A percentile compares a stretch with the other conserved stretches of the same genome.
phyloP scores from a whole-genome alignment of 331 rosid genomes.

The Malus hybrid region DNA sequence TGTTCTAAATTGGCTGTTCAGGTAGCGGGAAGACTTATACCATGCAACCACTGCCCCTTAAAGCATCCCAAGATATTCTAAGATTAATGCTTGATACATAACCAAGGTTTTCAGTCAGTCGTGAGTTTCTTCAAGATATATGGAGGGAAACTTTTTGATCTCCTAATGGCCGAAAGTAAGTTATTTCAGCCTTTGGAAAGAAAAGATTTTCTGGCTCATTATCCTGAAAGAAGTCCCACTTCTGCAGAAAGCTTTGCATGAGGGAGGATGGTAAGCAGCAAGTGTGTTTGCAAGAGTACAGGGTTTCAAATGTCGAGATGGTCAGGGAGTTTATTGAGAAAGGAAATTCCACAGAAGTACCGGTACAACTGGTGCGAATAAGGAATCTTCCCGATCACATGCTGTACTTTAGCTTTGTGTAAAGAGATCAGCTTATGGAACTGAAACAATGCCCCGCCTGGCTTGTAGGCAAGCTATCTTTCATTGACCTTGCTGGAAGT shows the following conservation, averaged over 20 bases:
- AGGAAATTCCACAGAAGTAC: constrained; percentile 70
- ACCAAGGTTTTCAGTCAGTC: constrained; percentile 62
- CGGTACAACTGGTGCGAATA: constrained; percentile 37
- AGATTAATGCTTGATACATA: constrained; percentile 52
- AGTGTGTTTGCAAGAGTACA: constrained; percentile 81
- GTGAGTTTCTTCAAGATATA: constrained; percentile 86
- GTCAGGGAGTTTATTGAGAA: constrained; percentile 63
- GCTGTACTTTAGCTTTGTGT: constrained; percentile 82
- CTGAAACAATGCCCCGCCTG: constrained; percentile 59
- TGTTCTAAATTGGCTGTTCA: constrained; percentile 14
- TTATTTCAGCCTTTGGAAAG: constrained; percentile 4
- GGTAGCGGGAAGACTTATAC: constrained; percentile 88
- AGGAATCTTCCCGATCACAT: constrained; percentile 66
- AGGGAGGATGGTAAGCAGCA: constrained; percentile 92
- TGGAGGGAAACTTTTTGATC: constrained; percentile 80
- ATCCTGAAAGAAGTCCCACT: constrained; percentile 19
- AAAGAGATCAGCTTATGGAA: constrained; percentile 54
- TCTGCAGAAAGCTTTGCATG: constrained; percentile 73
- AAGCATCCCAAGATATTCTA: constrained; percentile 70
- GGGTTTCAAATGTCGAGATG: constrained; percentile 56
- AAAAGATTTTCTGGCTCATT: constrained; percentile 11
- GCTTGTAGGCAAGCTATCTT: constrained; percentile 68
- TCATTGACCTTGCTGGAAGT: constrained; percentile 89
- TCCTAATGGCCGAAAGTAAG: constrained; percentile 67
- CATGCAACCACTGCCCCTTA: constrained; percentile 89